Evolutionary conservation across 495 filamentous ascomycete species (phyloP), one percentile per base, ranked within the genome.

Genomic region (Penicillium pancosmium): DNA sequence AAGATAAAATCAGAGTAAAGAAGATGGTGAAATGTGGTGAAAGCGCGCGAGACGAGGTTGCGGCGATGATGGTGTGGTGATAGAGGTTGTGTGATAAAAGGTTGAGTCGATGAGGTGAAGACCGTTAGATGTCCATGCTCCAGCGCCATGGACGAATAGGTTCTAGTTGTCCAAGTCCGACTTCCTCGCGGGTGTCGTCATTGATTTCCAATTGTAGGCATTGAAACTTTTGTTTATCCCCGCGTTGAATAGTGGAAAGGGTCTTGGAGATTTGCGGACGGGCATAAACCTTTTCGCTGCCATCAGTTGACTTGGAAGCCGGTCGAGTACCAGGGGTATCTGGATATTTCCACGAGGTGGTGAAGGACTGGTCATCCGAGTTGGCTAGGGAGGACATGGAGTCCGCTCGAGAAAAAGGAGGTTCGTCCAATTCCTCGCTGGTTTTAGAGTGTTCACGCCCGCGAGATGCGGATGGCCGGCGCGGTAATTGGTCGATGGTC

Each of bases 101-200:
- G 18, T 3, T 21, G 19, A 7, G 3, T 48, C 19, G 41, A 27
- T 23, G 10, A 48, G 21, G 10, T 48, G 19, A 10, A 54, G 41
- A 52, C 18, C n/a, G 12, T 71, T 63, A 80, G 31, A 80, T 74
- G 53, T 80, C 77, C 75, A 80, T 79, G 55, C 77, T 80, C 77
- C 77, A 80, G 58, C 77, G 73, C 71, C 72, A 78, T 1, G 76
- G 76, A 23, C 73, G 74, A 49, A 76, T 64, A 38, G 64, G 73
- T 64, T 80, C 73, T 16, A 78, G 59, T 47, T 78, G 67, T 25
- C 75, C 75, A 46, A 73, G 40, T 10, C 55, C 71, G 38, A 78
- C 52, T 38, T 78, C 74, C 25, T 74, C 69, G 59, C 62, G 62
- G 27, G 44, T 13, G 4, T 72, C 65, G 49, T 78, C 74, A 46